phyloP scores from a whole-genome alignment of 2,329 filamentous ascomycete genomes.

The Claviceps spartinae region DNA sequence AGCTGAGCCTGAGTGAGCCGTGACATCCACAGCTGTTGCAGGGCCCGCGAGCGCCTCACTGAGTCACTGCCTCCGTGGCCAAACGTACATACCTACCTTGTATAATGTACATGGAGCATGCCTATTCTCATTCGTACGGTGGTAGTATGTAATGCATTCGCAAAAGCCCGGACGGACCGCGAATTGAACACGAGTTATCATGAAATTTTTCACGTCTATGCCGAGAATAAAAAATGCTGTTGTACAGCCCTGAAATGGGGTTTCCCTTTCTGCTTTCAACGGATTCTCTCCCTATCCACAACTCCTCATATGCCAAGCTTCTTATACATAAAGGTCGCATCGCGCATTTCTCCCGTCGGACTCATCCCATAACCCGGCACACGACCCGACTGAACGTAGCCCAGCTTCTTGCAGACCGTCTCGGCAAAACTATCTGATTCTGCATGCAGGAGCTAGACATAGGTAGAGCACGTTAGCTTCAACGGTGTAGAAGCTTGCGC shows the following conservation, averaged over 20 bases:
- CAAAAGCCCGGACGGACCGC: too few relatives aligned
- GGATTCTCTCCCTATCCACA: neutral
- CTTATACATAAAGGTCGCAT: slow-evolving; percentile 47
- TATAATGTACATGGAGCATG: neutral
- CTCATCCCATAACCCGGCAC: slow-evolving; percentile 40
- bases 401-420: slow-evolving; percentile 39
- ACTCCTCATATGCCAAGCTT: slow-evolving; percentile 22
- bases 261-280: too few relatives aligned
- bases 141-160: too few relatives aligned
- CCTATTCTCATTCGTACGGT: neutral
- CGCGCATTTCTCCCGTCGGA: slow-evolving; percentile 33
- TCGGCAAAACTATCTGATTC: slow-evolving; percentile 39
- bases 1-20: too few relatives aligned
- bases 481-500: too few relatives aligned
- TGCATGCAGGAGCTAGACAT: slow-evolving; percentile 34
- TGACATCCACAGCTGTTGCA: too few relatives aligned
- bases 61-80: neutral
- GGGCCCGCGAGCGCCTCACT: too few relatives aligned
- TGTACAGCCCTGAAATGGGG: too few relatives aligned
- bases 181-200: too few relatives aligned
- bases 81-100: neutral
- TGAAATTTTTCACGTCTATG: too few relatives aligned
- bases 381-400: slow-evolving; percentile 40
- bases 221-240: too few relatives aligned
- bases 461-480: neutral